These are phyloP conservation scores for Epichloe hybrida DNA, from an alignment of 2,329 filamentous ascomycete species.

Conservation along the genomic window DNA sequence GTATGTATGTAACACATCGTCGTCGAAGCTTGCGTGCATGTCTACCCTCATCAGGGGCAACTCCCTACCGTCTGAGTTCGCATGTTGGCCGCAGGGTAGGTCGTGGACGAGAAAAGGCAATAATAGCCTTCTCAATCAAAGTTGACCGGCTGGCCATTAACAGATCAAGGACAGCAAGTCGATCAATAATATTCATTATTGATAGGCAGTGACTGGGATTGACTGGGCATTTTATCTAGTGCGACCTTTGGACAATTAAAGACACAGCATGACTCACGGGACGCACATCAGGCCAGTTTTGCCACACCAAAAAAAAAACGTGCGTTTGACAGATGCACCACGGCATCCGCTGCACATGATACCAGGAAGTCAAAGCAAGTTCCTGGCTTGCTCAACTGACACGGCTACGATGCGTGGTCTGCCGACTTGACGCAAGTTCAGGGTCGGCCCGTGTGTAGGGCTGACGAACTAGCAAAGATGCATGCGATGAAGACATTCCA, in stretches of 20 bases:
- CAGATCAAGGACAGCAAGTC: no score
- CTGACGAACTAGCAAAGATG: conserved; percentile 3
- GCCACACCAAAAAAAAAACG: no score
- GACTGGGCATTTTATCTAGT: no score
- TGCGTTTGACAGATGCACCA: neutral
- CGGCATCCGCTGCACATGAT: neutral
- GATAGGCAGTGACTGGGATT: no score
- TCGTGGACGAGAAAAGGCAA: neutral
- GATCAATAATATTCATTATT: no score
- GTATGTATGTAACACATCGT: neutral
- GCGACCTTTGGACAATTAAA: no score
- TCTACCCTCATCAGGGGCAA: neutral
- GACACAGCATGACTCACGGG: neutral
- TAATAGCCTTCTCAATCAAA: no score
- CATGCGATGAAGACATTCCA: conserved; percentile 6
- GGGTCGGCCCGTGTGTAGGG: conserved; percentile 7
- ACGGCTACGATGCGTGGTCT: conserved; percentile 3
- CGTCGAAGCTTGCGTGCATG: neutral
- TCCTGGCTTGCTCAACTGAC: conserved; percentile 1
- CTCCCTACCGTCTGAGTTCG: neutral
- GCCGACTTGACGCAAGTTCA: conserved; percentile 4
- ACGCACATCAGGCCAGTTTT: neutral
- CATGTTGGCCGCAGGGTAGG: neutral
- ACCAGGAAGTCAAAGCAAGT: neutral
- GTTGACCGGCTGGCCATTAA: no score